Base-by-base conservation (phyloP, 2,329 filamentous ascomycete genomes). In the Microsporum audouinii region DNA sequence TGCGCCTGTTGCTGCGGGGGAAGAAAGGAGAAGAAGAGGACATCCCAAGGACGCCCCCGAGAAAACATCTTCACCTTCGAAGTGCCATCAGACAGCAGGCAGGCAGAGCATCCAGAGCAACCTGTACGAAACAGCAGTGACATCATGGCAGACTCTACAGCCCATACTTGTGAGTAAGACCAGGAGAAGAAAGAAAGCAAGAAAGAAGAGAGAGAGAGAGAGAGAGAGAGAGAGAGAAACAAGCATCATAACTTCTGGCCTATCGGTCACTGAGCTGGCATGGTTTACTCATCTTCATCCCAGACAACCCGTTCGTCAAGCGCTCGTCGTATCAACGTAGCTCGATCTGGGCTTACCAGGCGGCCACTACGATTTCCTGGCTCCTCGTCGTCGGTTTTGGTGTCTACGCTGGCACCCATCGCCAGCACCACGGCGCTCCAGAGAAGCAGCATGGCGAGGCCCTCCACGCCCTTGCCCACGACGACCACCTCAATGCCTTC, bases 241-340 rank as follows among this genome's bases (percentile, higher is more conserved):
- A 55, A 29, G 49, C 49, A 36, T 55, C 49, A 10, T 55, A 5
- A n/a, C 31, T 12, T 36, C 14, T 55, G 49, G 31, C 49, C 49
- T 23, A 23, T 55, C 49, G 49, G 49, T 8, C 23, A 7, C 27
- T 49, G 45, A 49, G 45, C 23, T 49, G 49, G n/a, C 49, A 55
- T 55, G 49, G 49, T n/a, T 55, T 36, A 34, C 49, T 55, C 49
- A 45, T 57, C 55, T 55, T 49, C 51, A 23, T n/a, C 38, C 45
- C 29, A 88, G 86, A 84, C 71, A 94, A 94, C 72, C 89, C 89
- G 33, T 94, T 94, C 76, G 78, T 82, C 63, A 85, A 81, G 73
- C 84, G 84, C 68, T 87, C 91, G 63, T 79, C 82, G 17, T 85
- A 89, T 70, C 80, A 80, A 63, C 73, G 76, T 34, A 77, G 78